Base-by-base conservation (phyloP, 2,329 filamentous ascomycete species). In the Acrocalymma vagum region DNA sequence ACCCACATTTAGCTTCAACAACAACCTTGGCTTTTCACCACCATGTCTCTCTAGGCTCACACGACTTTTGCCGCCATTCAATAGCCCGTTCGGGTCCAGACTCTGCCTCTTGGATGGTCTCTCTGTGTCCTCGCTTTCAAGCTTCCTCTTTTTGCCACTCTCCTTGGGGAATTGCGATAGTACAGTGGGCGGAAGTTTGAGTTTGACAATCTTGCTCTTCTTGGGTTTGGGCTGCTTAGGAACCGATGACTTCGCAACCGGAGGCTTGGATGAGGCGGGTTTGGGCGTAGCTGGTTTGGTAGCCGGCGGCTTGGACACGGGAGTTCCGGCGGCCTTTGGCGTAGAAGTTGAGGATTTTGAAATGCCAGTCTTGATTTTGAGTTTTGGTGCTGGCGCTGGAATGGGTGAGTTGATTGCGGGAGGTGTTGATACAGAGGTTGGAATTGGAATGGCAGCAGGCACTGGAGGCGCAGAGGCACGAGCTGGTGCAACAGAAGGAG, bases 41-140 rank as follows among this genome's bases (percentile, higher is more conserved):
- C 47, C 44, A 25, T 23, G 44, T 24, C 27, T 52, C 24, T 60
- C 57, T 2, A 61, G 45, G 10, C 33, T 48, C 6, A 64, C 55
- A 35, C 51, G 55, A 9, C 13, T 33, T 9, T 34, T 22, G 4
- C 34, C 38, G 7, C 55, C 50, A 23, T 53, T 55, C 14, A 41
- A 9, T 14, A 43, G 7, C 3, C 39, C 32, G 11, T 45, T 44
- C 14, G 60, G 51, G 27, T 64, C 62, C 3, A 53, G 38, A 35
- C 62, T 62, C 37, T 61, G 62, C 17, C 62, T 43, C 44, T 67
- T 67, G 9, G 42, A 38, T 3, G 62, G 56, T 8, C 57, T 29
- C n/a, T 57, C 51, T 3, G 55, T 54, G 7, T 55, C 47, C 4
- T 42, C 49, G 6, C 26, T 15, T 10, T 27, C 42, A 38, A 51